Evolutionary conservation across 805 yeast genomes (phyloP).

Genomic region (Nakazawaea pomicola): DNA sequence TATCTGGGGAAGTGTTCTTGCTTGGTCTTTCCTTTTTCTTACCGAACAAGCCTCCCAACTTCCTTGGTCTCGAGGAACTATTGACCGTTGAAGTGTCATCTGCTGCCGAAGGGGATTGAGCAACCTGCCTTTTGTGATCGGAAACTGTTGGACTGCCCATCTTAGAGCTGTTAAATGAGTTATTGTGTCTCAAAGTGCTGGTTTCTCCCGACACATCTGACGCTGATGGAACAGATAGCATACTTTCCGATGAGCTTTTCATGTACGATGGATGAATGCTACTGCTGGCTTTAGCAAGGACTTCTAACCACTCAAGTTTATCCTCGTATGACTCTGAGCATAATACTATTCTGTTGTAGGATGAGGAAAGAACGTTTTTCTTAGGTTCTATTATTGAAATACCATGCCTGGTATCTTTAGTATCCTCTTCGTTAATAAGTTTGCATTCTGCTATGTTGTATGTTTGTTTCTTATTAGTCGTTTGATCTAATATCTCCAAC

Average conservation of each 20-base stretch:
- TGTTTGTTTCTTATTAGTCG: conserved; percentile 31
- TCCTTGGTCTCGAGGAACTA: conserved; percentile 8
- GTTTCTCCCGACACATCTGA: conserved; percentile 2
- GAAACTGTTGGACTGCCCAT: conserved; percentile 5
- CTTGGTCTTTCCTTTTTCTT: conserved; percentile 3
- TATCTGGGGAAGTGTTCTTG: conserved; percentile 7
- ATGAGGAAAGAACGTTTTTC: conserved; percentile 28
- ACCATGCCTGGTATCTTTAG: conserved; percentile 52
- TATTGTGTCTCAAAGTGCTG: conserved; percentile 1
- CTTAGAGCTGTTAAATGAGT: conserved; percentile 2
- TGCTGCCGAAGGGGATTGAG: not conserved
- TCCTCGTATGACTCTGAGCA: conserved; percentile 80
- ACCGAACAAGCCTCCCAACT: conserved; percentile 13
- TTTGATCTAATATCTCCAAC: conserved; percentile 1
- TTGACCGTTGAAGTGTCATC: conserved; percentile 8
- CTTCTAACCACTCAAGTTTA: conserved; percentile 65
- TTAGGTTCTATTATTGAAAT: conserved; percentile 46
- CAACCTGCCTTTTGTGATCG: conserved; percentile 6
- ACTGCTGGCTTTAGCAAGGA: conserved; percentile 14
- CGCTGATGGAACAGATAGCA: conserved; percentile 1
- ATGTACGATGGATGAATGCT: not conserved
- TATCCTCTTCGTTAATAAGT: conserved; percentile 18
- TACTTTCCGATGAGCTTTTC: conserved; percentile 6
- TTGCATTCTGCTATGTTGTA: conserved; percentile 42
- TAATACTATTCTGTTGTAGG: conserved; percentile 34